Percentiles rank a stretch among this genome's conserved stretches.
phyloP scores from a whole-genome alignment of 2,329 filamentous ascomycete species.

The Zopfia rhizophila region DNA sequence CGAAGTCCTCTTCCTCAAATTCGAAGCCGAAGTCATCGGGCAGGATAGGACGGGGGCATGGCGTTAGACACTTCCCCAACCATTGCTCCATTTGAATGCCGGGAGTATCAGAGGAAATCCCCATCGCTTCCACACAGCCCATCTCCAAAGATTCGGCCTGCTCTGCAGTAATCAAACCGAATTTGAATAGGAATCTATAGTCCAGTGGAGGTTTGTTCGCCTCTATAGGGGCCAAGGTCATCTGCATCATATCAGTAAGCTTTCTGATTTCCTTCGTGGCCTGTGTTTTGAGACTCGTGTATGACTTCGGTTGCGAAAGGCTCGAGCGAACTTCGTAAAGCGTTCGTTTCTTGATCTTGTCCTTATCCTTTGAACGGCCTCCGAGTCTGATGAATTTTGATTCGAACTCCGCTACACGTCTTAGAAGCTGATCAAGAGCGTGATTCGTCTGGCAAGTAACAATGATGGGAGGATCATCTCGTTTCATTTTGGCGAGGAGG shows the following conservation, averaged over 20 bases:
- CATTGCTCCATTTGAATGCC: conserved; percentile 62
- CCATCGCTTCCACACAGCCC: conserved; percentile 59
- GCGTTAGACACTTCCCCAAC: conserved; percentile 64
- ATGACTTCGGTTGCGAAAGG: conserved; percentile 29
- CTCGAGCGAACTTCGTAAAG: conserved; percentile 68
- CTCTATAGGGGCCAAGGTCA: conserved; percentile 37
- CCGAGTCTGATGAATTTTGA: conserved; percentile 73
- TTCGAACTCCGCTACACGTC: conserved; percentile 71
- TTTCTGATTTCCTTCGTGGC: conserved; percentile 56
- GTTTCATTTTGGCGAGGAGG: conserved; percentile 67
- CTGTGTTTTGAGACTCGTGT: conserved; percentile 52
- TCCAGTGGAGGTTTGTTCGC: conserved; percentile 53
- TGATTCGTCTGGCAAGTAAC: conserved; percentile 91
- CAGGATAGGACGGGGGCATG: conserved; percentile 57
- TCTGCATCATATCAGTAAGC: conserved; percentile 31
- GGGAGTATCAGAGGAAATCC: conserved; percentile 40
- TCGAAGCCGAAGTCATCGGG: conserved; percentile 64
- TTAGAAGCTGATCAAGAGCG: conserved; percentile 83
- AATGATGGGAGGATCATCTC: conserved; percentile 74
- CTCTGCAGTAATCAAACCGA: conserved; percentile 68
- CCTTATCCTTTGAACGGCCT: conserved; percentile 72
- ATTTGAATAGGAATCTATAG: conserved; percentile 63
- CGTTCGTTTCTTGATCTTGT: conserved; percentile 71
- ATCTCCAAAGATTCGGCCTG: conserved; percentile 71
- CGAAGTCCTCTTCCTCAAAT: conserved; percentile 69